A percentile compares a stretch with the other conserved stretches of the same genome.
Evolutionary conservation across 177 flowering plant genomes (phyloP).

Genomic region (Vitis hybrid): DNA sequence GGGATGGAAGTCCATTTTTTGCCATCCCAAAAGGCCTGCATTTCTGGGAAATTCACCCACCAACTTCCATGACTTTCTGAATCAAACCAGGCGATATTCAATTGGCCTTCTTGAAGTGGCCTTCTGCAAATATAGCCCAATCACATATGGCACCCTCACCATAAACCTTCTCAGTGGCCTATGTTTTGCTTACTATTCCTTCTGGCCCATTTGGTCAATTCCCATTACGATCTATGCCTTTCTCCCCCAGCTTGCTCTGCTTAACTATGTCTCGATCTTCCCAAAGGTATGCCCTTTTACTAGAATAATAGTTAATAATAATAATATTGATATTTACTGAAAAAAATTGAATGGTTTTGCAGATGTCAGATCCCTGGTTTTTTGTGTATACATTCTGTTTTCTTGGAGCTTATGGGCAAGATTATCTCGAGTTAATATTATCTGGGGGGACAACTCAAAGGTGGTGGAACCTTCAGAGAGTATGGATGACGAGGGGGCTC

Average conservation of each 20-base stretch:
- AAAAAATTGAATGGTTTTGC: neutral
- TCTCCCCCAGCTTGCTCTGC: neutral
- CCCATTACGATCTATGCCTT: neutral
- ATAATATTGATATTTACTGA: too few relatives aligned
- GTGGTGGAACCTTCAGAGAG: conserved; percentile 36
- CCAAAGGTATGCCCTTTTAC: too few relatives aligned
- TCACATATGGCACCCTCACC: neutral
- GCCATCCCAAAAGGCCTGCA: conserved; percentile 10
- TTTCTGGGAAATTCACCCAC: conserved; percentile 7
- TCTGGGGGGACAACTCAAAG: conserved; percentile 9
- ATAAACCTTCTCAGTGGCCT: conserved; percentile 3
- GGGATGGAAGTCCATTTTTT: conserved; percentile 14
- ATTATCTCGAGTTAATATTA: conserved; percentile 16
- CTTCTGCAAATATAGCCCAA: neutral
- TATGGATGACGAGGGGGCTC: conserved; percentile 31
- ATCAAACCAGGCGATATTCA: conserved; percentile 9
- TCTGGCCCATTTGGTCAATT: neutral
- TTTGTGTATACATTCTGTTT: conserved; percentile 5
- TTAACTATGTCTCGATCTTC: neutral
- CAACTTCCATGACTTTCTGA: conserved; percentile 2
- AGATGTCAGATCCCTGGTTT: conserved; percentile 15
- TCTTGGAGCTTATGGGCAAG: conserved; percentile 24
- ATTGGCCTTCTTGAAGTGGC: neutral
- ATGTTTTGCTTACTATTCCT: neutral
- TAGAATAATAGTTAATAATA: too few relatives aligned